Evolutionary conservation across 2,329 filamentous ascomycete genomes (phyloP), one percentile per base, ranked within the genome.

Genomic region (Penicillium sp.): DNA sequence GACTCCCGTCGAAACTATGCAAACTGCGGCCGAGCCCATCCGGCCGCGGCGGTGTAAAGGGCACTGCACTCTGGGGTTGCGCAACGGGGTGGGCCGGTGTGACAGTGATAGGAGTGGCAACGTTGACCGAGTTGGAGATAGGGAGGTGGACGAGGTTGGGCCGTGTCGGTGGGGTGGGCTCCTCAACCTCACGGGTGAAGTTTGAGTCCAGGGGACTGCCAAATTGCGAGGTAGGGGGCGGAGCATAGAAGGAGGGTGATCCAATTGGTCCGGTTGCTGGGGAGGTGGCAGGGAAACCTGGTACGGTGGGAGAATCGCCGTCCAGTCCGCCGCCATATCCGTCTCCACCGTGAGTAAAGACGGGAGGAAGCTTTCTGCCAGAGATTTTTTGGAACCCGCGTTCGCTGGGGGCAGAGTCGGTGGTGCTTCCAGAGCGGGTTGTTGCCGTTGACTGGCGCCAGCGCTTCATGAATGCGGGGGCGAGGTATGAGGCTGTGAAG

Each of bases 341-440:
- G 60, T 81, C 78, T 29, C 78, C 78, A 12, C 78, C 78, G 25
- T 76, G 75, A 19, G 73, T 72, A n/a, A 80, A 68, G 3, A 79
- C 78, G 3, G 79, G 76, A 15, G 74, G 71, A 19, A 81, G 75
- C 56, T 81, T 81, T 29, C 79, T 71, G 12, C 79, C 79, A 8
- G 78, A 77, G 25, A 81, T 74, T 61, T 79, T 80, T 59, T 81
- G 78, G 60, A 81, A 81, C 3, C 79, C 79, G 9, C 77, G 75
- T 58, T 81, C 79, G 49, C 75, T 76, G 8, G 74, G 65, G 19
- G 60, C 66, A 1, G 65, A 66, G 2, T 75, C 70, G 13, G 70
- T 55, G 3, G 72, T 75, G 29, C 70, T 72, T 21, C 72, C 68
- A 5, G 74, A 75, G 29, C 70, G 66, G 15, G 68, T 68, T 45